phyloP scores from a whole-genome alignment of 2,329 filamentous ascomycete genomes.

The Aspergillus sojae region DNA sequence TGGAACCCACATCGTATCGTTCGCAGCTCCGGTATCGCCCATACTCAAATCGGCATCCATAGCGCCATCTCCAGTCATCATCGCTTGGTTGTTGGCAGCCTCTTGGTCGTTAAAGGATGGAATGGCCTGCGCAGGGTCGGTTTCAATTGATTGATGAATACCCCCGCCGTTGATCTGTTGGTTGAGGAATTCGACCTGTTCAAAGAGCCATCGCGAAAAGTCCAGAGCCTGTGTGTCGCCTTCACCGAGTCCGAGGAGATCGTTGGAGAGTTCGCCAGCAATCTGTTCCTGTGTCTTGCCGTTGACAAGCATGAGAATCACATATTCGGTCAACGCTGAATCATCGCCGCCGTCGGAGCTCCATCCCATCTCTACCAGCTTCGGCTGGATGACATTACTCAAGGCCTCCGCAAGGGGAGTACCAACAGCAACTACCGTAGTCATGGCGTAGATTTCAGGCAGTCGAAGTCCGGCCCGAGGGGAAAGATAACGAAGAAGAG shows the following conservation, averaged over 20 bases:
- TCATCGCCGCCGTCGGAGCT: slow-evolving; percentile 78
- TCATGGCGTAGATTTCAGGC: slow-evolving; percentile 57
- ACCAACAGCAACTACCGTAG: slow-evolving; percentile 73
- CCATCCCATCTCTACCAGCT: slow-evolving; percentile 92
- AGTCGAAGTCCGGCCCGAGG: background rate
- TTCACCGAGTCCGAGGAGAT: slow-evolving; percentile 78
- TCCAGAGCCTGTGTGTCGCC: slow-evolving; percentile 81
- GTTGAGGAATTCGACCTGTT: slow-evolving; percentile 73
- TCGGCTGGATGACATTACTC: slow-evolving; percentile 80
- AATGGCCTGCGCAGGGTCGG: slow-evolving; percentile 30
- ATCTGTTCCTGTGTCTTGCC: slow-evolving; percentile 92
- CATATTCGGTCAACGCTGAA: slow-evolving; percentile 88
- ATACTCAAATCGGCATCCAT: slow-evolving; percentile 80
- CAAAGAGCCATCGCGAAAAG: slow-evolving; percentile 92
- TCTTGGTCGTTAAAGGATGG: slow-evolving; percentile 40
- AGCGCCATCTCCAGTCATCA: slow-evolving; percentile 36
- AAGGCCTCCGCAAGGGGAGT: slow-evolving; percentile 85
- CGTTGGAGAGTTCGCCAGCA: slow-evolving; percentile 80
- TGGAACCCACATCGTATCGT: slow-evolving; percentile 44
- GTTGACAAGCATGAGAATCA: slow-evolving; percentile 95
- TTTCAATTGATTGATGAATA: slow-evolving; percentile 31
- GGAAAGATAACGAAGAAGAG: slow-evolving; percentile 4
- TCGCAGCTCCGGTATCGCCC: slow-evolving; percentile 55
- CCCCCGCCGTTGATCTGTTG: slow-evolving; percentile 60
- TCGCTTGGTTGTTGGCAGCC: slow-evolving; percentile 26